Percentiles rank a stretch among this genome's conserved stretches.
phyloP scores from a whole-genome alignment of 805 yeast genomes.

The Ogataea pini region DNA sequence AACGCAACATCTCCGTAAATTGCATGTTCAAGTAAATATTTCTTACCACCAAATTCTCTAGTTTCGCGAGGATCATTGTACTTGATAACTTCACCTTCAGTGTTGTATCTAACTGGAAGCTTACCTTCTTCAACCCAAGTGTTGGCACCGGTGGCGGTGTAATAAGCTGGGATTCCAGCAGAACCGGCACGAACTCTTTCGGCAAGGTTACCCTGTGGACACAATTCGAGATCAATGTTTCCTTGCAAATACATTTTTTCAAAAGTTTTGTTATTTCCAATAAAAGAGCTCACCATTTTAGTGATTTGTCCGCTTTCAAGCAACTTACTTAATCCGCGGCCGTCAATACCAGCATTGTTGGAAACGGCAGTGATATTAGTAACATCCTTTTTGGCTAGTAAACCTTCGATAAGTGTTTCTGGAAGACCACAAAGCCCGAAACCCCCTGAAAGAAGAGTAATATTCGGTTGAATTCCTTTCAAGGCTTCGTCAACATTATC shows the following conservation, averaged over 20 bases:
- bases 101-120: constrained; percentile 43
- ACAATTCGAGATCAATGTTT: constrained; percentile 45
- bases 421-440: constrained; percentile 52
- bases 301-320: constrained; percentile 44
- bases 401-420: constrained; percentile 43
- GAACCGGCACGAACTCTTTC: constrained; percentile 50
- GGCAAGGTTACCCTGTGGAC: constrained; percentile 55
- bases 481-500: constrained; percentile 34
- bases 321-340: constrained; percentile 43
- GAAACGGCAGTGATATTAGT: constrained; percentile 45
- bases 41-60: constrained; percentile 44
- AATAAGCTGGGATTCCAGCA: constrained; percentile 51
- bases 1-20: constrained; percentile 50
- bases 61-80: constrained; percentile 42
- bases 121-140: constrained; percentile 54
- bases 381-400: constrained; percentile 36
- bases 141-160: constrained; percentile 50
- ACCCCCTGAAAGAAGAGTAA: constrained; percentile 47
- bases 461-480: constrained; percentile 31
- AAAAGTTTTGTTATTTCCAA: constrained; percentile 46
- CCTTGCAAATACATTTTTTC: constrained; percentile 44
- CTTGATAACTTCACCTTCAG: constrained; percentile 39
- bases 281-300: constrained; percentile 47
- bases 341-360: constrained; percentile 50
- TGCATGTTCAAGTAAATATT: constrained; percentile 45